Base-by-base conservation (phyloP, 305 asterid genomes). In the Lippia alba region DNA sequence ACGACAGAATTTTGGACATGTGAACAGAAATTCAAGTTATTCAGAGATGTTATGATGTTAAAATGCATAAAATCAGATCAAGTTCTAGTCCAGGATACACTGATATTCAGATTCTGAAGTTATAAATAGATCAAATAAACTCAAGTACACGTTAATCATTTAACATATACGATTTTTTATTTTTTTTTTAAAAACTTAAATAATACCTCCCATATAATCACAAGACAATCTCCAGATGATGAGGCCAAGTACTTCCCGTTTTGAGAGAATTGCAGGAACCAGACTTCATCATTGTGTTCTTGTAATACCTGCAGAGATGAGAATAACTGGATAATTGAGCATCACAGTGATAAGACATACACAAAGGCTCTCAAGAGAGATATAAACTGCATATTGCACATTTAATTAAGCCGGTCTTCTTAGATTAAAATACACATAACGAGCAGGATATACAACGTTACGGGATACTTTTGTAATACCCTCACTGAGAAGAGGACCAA, bases 201-300 rank as follows among this genome's bases (percentile, higher is more conserved):
- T 55, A 30, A 51, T 80, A 90, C 96, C 95, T 90, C 95, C 96
- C 96, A 90, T 74, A 90, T 71, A 67, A 90, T 86, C 69, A 82
- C 92, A 30, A 84, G 76, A 73, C 78, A 72, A 81, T 90, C 89
- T 14, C 78, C 74, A 24, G 96, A 86, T 17, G 96, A 88, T 17
- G 96, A 90, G 45, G 95, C 95, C 76, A 90, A 79, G 75, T 81
- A 86, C 78, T 82, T 85, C 44, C 96, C 96, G 74, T 83, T 79
- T 69, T 85, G 89, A 66, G 94, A 89, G 74, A 87, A 89, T 65
- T 86, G 84, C 88, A 90, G 81, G 81, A 80, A 84, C 96, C 95
- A 90, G 73, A 90, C 91, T 88, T 90, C 96, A 62, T 82, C 86
- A 20, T 51, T 70, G 78, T 90, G 96, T 46, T 81, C 96, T 41